Percentiles rank a stretch among this genome's conserved stretches.
Conservation (phyloP, 2,329 filamentous ascomycete genomes). For the Xylaria sp. region DNA sequence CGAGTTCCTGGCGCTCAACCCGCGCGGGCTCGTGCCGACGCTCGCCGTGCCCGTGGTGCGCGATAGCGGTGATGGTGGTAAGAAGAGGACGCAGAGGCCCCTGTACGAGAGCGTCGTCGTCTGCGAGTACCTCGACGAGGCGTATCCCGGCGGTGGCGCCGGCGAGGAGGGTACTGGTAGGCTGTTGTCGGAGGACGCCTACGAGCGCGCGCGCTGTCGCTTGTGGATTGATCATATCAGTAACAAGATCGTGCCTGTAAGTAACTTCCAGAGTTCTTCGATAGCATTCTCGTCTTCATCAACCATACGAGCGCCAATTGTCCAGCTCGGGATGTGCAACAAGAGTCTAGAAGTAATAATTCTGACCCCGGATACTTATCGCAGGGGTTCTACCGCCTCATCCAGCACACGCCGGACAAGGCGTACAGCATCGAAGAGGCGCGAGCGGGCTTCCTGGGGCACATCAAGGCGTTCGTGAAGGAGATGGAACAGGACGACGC, state of each 20-base stretch:
- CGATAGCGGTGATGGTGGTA: slow-evolving; percentile 28
- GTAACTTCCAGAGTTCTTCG: too few relatives aligned
- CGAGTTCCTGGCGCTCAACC: slow-evolving; percentile 71
- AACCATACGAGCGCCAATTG: too few relatives aligned
- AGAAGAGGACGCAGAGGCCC: slow-evolving; percentile 48
- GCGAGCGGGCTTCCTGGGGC: slow-evolving; percentile 58
- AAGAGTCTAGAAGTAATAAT: too few relatives aligned
- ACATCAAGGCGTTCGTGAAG: slow-evolving; percentile 61
- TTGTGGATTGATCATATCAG: slow-evolving; percentile 77
- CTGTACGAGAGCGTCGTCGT: slow-evolving; percentile 75
- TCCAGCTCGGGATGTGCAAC: too few relatives aligned
- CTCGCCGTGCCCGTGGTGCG: slow-evolving; percentile 56
- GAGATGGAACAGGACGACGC: slow-evolving; percentile 61
- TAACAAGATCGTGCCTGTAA: slow-evolving; percentile 67
- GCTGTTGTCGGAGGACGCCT: slow-evolving; percentile 64
- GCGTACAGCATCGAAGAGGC: slow-evolving; percentile 54
- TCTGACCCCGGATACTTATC: too few relatives aligned
- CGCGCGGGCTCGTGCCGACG: slow-evolving; percentile 75
- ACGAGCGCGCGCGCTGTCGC: slow-evolving; percentile 64
- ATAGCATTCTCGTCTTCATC: too few relatives aligned
- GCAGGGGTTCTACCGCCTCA: slow-evolving; percentile 66
- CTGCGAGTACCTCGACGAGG: slow-evolving; percentile 76
- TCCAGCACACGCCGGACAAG: slow-evolving; percentile 58
- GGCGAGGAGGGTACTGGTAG: slow-evolving; percentile 45
- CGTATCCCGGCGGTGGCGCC: slow-evolving; percentile 53